A percentile compares a stretch with the other conserved stretches of the same genome.
phyloP scores from a whole-genome alignment of 139 green algal genomes.

The Tetraselmis chui region DNA sequence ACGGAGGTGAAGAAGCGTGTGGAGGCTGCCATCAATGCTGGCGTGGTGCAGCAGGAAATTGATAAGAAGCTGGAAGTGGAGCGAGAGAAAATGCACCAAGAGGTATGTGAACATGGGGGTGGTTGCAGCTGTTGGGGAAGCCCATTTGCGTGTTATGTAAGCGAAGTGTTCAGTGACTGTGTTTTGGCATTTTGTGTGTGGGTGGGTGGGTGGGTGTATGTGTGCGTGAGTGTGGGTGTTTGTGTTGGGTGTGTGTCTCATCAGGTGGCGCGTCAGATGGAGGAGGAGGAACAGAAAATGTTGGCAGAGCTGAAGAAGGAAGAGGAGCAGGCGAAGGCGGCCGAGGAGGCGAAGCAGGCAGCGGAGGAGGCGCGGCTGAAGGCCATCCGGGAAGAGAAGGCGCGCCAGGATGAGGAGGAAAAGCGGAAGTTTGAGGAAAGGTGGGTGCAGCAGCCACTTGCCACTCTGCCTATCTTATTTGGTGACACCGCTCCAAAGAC shows the following conservation, averaged over 20 bases:
- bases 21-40: not conserved
- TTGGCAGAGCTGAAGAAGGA: not conserved
- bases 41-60: not conserved
- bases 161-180: too few species aligned
- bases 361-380: not conserved
- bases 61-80: not conserved
- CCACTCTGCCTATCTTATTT: too few species aligned
- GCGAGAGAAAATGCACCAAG: not conserved
- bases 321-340: not conserved
- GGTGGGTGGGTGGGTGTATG: too few species aligned
- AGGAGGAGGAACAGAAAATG: not conserved
- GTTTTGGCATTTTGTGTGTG: too few species aligned
- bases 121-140: too few species aligned
- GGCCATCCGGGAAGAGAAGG: not conserved
- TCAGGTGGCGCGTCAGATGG: not conserved
- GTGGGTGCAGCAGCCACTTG: too few species aligned
- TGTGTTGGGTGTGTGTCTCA: too few species aligned
- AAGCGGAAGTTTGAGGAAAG: not conserved
- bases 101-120: too few species aligned
- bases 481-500: too few species aligned
- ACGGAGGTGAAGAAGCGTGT: not conserved
- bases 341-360: not conserved
- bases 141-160: too few species aligned
- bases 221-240: too few species aligned
- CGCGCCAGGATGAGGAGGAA: not conserved